These are phyloP conservation scores for Boletus bicolor DNA, from an alignment of 768 basidiomycete species.

Conservation along the genomic window DNA sequence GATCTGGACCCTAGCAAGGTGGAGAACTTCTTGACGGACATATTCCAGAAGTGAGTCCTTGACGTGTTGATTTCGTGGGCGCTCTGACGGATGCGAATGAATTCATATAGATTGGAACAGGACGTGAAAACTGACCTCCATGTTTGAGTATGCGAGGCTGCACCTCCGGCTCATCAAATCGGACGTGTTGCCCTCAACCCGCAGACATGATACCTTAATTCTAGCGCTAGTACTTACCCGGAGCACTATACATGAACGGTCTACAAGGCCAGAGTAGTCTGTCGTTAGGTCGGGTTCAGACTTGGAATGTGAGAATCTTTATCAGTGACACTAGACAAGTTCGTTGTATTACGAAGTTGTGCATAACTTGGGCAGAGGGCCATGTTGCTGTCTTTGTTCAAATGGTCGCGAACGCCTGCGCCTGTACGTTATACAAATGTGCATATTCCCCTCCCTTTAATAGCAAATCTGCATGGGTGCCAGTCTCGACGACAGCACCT, in stretches of 20 bases:
- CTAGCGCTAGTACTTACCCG: no score
- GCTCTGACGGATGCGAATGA: neutral
- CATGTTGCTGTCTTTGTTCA: neutral
- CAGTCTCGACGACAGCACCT: constrained; percentile 31
- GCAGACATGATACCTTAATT: no score
- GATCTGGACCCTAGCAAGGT: constrained; percentile 1
- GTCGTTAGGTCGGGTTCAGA: no score
- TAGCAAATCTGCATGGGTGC: constrained; percentile 33
- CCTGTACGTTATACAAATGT: constrained; percentile 33
- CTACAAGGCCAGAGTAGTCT: no score
- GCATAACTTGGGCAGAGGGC: neutral
- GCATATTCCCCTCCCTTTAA: constrained; percentile 32
- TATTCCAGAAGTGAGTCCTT: neutral
- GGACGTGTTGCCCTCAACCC: no score
- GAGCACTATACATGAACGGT: no score
- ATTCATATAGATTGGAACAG: neutral
- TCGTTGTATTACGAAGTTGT: neutral
- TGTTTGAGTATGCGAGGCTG: neutral
- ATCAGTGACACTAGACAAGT: no score
- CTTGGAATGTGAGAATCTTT: no score
- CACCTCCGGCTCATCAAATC: neutral
- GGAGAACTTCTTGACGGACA: neutral
- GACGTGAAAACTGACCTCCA: neutral
- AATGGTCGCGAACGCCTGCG: constrained; percentile 25
- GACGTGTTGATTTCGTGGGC: neutral